Base-by-base conservation (phyloP, 345 rosid genomes). In the Lumnitzera littorea region DNA sequence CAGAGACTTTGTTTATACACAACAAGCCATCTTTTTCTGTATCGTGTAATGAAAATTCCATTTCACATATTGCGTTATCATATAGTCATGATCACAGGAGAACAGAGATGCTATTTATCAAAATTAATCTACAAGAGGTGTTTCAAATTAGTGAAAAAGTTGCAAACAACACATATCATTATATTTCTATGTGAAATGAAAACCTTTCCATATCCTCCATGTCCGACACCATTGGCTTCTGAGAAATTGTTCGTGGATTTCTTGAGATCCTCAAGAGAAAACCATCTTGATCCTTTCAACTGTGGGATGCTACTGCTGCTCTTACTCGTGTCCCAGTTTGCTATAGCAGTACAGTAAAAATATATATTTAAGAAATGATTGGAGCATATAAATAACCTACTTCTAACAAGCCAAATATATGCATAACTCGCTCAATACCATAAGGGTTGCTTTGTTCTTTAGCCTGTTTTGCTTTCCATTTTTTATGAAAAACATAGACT, bases 181-280 rank as follows among this genome's bases (percentile, higher is more conserved):
- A 36, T 36, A 36, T 7, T 36, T 36, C 43, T 36, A 36, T 36
- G 17, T 14, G 41, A 56, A 29, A 48, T 51, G 65, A 59, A 55
- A 61, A 86, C 96, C 91, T 91, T 83, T 50, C 99, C 99, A 67
- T 86, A 91, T 51, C 96, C 99, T 16, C 99, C 98, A 13, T 86
- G 84, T 17, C 99, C 96, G 59, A 88, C 62, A 54, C 68, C 82
- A 62, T 78, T 88, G 70, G 84, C 65, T 12, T 86, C 83, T 29
- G 92, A 82, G 73, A 95, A 95, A 41, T 83, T 84, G 46, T 77
- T 76, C 20, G 91, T 74, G 61, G 71, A 85, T 71, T 71, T 88
- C 74, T 70, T 88, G 12, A 91, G 72, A 72, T 95, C 98, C 49
- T 87, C 90, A 48, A 80, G 76, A 55, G 82, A 80, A 74, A 82